Conservation (phyloP, 129 eudicot species). For the Flaveria linearis region DNA sequence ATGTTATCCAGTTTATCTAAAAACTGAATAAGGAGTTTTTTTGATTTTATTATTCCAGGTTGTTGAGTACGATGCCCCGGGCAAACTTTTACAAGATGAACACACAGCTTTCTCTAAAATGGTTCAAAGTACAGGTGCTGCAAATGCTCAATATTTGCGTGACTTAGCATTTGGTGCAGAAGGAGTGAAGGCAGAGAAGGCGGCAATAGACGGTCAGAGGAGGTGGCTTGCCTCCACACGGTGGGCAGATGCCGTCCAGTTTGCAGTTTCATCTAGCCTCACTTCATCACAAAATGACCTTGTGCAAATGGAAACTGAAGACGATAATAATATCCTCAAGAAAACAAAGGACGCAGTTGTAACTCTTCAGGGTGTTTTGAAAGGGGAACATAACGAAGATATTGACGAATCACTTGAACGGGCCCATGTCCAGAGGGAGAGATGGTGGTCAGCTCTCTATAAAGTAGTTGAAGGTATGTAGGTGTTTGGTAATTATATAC, state of each 20-base stretch:
- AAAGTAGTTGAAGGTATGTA: constrained; percentile 76
- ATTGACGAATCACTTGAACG: constrained; percentile 70
- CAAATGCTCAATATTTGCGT: constrained; percentile 84
- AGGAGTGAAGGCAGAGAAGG: constrained; percentile 38
- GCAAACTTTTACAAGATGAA: constrained; percentile 54
- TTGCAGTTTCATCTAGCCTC: constrained; percentile 67
- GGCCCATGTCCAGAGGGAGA: constrained; percentile 54
- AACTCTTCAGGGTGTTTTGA: constrained; percentile 71
- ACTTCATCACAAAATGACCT: constrained; percentile 73
- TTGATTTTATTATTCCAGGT: constrained; percentile 43
- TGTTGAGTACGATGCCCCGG: constrained; percentile 78
- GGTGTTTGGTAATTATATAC: too few species aligned
- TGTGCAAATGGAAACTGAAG: constrained; percentile 45
- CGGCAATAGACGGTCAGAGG: constrained; percentile 52
- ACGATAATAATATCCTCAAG: constrained; percentile 50
- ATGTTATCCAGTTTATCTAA: neutral
- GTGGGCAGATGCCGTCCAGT: constrained; percentile 88
- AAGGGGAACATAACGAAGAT: constrained; percentile 67
- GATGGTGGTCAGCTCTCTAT: constrained; percentile 95
- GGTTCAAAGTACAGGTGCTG: constrained; percentile 95
- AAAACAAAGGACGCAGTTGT: constrained; percentile 82
- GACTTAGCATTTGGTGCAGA: constrained; percentile 56
- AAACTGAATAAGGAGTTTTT: neutral
- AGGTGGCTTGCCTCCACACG: constrained; percentile 73
- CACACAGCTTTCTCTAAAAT: constrained; percentile 75